Evolutionary conservation across 78 protist species (phyloP).

Genomic region (Parvularia atlantis): DNA sequence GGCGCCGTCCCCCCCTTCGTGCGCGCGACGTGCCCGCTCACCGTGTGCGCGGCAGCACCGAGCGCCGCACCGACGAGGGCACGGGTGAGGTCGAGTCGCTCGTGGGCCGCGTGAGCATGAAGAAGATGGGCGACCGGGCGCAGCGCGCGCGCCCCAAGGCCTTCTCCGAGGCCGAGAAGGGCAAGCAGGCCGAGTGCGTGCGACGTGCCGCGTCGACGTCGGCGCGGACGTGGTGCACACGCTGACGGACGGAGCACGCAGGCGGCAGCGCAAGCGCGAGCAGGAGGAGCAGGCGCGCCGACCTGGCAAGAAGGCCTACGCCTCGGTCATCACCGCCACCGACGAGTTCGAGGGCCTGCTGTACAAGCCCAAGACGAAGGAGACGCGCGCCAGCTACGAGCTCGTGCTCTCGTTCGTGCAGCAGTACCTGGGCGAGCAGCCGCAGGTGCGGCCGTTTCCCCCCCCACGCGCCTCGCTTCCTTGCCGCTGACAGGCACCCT

Average conservation of each 20-base stretch:
- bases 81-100: conserved; percentile 33
- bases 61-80: conserved; percentile 15
- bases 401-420: not conserved
- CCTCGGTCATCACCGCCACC: not conserved
- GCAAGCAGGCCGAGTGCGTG: too few relatives aligned
- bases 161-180: too few relatives aligned
- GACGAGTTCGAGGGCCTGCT: conserved; percentile 7
- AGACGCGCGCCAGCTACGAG: conserved; percentile 13
- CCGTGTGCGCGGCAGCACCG: too few relatives aligned
- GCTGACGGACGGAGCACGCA: not conserved
- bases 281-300: not conserved
- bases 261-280: not conserved
- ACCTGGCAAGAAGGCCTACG: not conserved
- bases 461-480: conserved; percentile 27
- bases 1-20: too few relatives aligned
- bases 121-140: conserved; percentile 9
- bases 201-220: too few relatives aligned
- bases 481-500: too few relatives aligned
- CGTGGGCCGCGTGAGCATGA: not conserved
- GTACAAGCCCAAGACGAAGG: conserved; percentile 16
- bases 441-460: too few relatives aligned
- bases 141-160: not conserved
- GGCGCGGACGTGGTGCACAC: too few relatives aligned
- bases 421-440: conserved; percentile 6
- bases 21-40: too few relatives aligned